Evolutionary conservation across 2,329 filamentous ascomycete species (phyloP).

Genomic region (Orbilia javanica): DNA sequence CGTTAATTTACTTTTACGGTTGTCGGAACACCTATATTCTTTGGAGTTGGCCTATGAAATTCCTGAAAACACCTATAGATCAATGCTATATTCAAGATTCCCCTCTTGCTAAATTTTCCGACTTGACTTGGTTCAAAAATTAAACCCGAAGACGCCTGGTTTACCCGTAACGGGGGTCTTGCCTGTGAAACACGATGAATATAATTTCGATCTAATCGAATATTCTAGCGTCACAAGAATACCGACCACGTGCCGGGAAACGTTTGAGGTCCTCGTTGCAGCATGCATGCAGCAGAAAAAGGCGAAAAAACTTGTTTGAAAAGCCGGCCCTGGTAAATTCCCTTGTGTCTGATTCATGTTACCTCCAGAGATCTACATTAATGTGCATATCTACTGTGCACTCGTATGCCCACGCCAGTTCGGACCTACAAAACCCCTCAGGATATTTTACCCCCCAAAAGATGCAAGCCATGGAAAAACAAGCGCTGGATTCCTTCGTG

Average conservation of each 20-base stretch:
- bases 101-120: neutral
- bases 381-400: neutral
- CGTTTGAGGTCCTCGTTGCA: neutral
- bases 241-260: neutral
- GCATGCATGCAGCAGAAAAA: neutral
- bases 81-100: neutral
- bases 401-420: too few species aligned
- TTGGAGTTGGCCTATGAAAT: neutral
- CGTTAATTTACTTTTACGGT: slow-evolving; percentile 4
- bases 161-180: neutral
- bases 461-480: neutral
- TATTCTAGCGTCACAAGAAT: neutral
- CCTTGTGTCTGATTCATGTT: neutral
- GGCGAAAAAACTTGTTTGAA: neutral
- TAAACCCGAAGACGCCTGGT: neutral
- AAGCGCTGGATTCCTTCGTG: slow-evolving; percentile 5
- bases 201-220: neutral
- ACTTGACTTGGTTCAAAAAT: too few species aligned
- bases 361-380: neutral
- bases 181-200: neutral
- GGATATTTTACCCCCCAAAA: neutral
- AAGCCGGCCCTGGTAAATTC: neutral
- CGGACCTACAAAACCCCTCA: neutral
- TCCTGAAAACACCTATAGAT: slow-evolving; percentile 2
- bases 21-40: slow-evolving; percentile 1